Base-by-base conservation (phyloP, 371 early-diverging fungal genomes). In the Capniomyces stellatus region DNA sequence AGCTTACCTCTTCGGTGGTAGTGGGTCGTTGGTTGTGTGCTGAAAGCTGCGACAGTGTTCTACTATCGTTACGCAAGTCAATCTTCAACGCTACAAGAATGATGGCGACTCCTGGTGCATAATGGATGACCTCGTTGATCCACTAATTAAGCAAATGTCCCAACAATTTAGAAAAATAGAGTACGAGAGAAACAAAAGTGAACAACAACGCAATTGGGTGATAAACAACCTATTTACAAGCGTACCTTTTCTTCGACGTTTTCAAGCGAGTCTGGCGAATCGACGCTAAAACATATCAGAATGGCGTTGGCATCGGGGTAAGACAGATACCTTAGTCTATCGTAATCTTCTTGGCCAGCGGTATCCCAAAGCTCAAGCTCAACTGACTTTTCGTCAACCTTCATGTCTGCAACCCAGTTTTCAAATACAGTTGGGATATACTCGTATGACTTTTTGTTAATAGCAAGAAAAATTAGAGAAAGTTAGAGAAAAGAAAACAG, bases 261-360 rank as follows among this genome's bases (percentile, higher is more conserved):
- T 55, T 90, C 90, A 51, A 92, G 75, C 23, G 90, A 90, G 66
- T 92, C 92, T 53, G 93, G 92, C 43, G 85, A 83, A 64, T 91
- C 91, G 55, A 92, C 76, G 54, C 85, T 79, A 60, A 87, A 92
- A 68, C 92, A 91, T 55, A 97, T 90, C 47, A 97, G 72, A 55
- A 97, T 82, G 59, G 92, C 91, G 71, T 92, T 84, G 28, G 92
- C 82, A 62, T 89, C 91, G 50, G 90, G 86, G 70, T 95, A 97
- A 46, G 89, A 87, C 31, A 92, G 77, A 29, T 92, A 92, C 46
- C 97, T 82, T 60, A 96, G 83, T 58, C 91, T 84, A 66, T 90
- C 89, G 67, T 87, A 90, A 60, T 90, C 89, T 62, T 92, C 93
- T 59, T 92, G 92, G 22, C 87, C 89, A 40, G 92, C 92, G 55